Evolutionary conservation across 352 stramenopile genomes (phyloP).

Genomic region (Globisporangium polare): DNA sequence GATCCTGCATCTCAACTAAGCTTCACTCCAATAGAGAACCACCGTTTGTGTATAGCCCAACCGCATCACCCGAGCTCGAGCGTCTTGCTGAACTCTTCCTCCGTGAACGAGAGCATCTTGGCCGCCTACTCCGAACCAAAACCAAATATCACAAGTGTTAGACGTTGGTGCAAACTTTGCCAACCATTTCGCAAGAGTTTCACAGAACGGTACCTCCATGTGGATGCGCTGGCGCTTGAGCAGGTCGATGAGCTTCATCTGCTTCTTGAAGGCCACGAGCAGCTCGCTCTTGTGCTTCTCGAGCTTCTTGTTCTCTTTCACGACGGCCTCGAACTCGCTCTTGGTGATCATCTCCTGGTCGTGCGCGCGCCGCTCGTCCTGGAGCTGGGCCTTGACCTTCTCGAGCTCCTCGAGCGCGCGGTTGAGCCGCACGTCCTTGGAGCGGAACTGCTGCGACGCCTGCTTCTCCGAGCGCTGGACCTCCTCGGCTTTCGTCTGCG

Average conservation of each 20-base stretch:
- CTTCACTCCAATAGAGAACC: not conserved
- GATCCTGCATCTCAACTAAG: conserved; percentile 42
- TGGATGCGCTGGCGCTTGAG: conserved; percentile 83
- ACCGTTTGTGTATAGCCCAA: not conserved
- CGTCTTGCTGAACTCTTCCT: conserved; percentile 80
- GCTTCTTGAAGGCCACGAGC: conserved; percentile 77
- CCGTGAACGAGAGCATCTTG: conserved; percentile 85
- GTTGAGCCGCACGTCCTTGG: conserved; percentile 79
- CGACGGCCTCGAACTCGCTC: conserved; percentile 50
- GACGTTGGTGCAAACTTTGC: not conserved
- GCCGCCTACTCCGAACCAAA: conserved; percentile 35
- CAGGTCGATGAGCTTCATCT: conserved; percentile 86
- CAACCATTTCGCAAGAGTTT: not conserved
- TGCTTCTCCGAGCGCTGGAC: conserved; percentile 58
- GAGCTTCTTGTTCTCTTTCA: conserved; percentile 68
- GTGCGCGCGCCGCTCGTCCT: conserved; percentile 51
- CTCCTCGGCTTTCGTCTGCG: conserved; percentile 48
- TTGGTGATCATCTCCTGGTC: conserved; percentile 44
- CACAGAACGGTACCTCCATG: conserved; percentile 50
- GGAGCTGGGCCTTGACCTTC: conserved; percentile 59
- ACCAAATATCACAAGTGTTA: not conserved
- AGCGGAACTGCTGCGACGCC: conserved; percentile 61
- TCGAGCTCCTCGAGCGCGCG: conserved; percentile 73
- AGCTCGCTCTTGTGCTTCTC: conserved; percentile 85
- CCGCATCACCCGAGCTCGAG: conserved; percentile 45